Conservation (phyloP, 495 filamentous ascomycete genomes). For the Usnea hakonensis region DNA sequence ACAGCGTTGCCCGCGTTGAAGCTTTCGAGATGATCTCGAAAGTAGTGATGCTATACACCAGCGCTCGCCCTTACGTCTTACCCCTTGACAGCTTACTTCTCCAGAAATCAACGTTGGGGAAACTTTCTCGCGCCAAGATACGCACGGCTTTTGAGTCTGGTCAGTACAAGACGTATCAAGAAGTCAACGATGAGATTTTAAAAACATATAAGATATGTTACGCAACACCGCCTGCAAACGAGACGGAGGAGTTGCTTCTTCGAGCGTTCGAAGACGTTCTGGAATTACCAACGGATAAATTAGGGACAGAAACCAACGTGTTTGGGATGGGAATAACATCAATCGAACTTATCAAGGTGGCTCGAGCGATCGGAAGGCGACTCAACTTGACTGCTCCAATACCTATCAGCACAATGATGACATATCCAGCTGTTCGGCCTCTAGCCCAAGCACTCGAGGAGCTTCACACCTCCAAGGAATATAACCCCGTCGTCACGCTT, state of each 20-base stretch:
- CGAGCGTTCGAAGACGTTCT: constrained; percentile 22
- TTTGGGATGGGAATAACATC: constrained; percentile 40
- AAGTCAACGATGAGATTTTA: constrained; percentile 25
- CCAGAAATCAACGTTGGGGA: constrained; percentile 39
- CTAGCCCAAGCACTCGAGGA: constrained; percentile 29
- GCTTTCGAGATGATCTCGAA: constrained; percentile 4
- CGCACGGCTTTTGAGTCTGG: constrained; percentile 30
- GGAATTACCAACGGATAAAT: constrained; percentile 18
- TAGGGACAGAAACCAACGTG: constrained; percentile 31
- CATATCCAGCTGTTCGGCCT: constrained; percentile 31
- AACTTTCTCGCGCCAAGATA: constrained; percentile 41
- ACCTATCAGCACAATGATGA: constrained; percentile 30
- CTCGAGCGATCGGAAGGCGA: constrained; percentile 19
- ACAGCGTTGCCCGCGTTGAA: constrained; percentile 1
- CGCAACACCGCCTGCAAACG: background rate
- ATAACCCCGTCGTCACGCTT: constrained; percentile 43
- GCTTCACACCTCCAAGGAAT: constrained; percentile 22
- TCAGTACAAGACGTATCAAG: constrained; percentile 16
- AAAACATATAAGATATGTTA: constrained; percentile 14
- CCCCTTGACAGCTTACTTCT: constrained; percentile 19
- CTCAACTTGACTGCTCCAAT: constrained; percentile 1
- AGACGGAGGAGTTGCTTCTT: constrained; percentile 14
- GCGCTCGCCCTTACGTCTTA: constrained; percentile 19
- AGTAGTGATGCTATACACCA: background rate
- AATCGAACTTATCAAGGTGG: constrained; percentile 36